phyloP scores from a whole-genome alignment of 2,329 filamentous ascomycete species.

The Fusarium duplospermum region DNA sequence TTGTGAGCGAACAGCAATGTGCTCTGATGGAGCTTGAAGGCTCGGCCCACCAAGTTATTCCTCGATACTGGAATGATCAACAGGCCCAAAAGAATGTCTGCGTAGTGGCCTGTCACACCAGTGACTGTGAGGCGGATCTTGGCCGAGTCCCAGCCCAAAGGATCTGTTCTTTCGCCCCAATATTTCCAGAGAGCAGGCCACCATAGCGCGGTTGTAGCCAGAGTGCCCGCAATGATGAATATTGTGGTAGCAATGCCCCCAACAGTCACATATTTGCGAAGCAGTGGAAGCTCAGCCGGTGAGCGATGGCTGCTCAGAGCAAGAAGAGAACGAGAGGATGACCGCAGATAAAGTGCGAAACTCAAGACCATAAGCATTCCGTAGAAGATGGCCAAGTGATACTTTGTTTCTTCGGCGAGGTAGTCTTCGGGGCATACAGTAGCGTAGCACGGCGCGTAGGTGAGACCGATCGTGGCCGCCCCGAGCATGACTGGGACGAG shows the following conservation, averaged over 20 bases:
- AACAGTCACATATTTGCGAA: constrained; percentile 1
- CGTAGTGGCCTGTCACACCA: constrained; percentile 17
- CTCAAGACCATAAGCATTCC: not conserved
- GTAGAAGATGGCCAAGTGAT: constrained; percentile 8
- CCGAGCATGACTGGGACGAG: not conserved
- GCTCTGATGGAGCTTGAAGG: constrained; percentile 9
- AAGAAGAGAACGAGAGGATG: not conserved
- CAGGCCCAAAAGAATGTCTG: constrained; percentile 14
- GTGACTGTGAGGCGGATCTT: constrained; percentile 13
- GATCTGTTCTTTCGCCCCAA: constrained; percentile 15
- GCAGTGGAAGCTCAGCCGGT: constrained; percentile 1
- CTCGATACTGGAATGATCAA: constrained; percentile 15
- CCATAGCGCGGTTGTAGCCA: constrained; percentile 10
- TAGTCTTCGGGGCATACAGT: constrained; percentile 7
- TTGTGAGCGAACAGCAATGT: constrained; percentile 12
- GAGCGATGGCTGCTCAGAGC: not conserved
- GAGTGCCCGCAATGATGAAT: not conserved
- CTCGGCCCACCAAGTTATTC: constrained; percentile 8
- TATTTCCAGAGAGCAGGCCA: constrained; percentile 3
- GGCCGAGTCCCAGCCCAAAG: constrained; percentile 13
- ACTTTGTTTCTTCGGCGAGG: constrained; percentile 1
- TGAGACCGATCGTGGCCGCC: not conserved
- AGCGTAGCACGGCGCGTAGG: constrained; percentile 5
- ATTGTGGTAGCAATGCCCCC: not conserved
- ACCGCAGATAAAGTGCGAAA: not conserved